Evolutionary conservation across 2,329 filamentous ascomycete genomes (phyloP), one percentile per base, ranked within the genome.

Genomic region (Chaetomiaceae sp.): DNA sequence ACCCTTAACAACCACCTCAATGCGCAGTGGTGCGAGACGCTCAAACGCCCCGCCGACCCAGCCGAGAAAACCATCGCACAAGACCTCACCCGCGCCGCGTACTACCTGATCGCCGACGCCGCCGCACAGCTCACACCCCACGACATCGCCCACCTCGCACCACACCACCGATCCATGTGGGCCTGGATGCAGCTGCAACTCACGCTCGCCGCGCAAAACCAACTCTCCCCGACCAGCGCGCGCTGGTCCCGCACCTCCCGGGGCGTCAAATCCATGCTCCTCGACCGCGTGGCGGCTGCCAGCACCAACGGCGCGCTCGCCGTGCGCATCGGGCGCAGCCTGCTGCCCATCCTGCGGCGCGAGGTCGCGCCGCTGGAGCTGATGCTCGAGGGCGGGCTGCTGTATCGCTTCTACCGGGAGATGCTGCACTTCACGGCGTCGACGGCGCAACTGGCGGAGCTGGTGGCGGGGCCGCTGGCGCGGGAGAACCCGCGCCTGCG

Each of bases 361-460:
- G 53, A 62, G 37, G 48, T 42, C 10, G 61, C 56, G 7, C 56
- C 65, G 20, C 54, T 69, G 10, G 65, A 69, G 38, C 47, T 62
- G 11, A 56, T 71, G 42, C 58, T 56, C 17, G 52, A 63, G 32
- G 58, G 67, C 27, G 53, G 60, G 29, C 50, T 67, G 35, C 54
- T 71, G 2, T 53, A 60, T n/a, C 38, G 55, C 11, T 64, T 66
- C 32, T 66, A 69, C n/a, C 19, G 29, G 18, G n/a, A 34, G 9
- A 2, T 48, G 6, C 38, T 57, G 27, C 56, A 50, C 12, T 53
- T 59, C 4, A 34, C 42, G 2, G 39, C 34, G 3, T 51, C 44
- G n/a, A 48, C 53, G 15, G 26, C 46, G 3, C 51, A 53, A 15
- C 10, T 60, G 27, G 15, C n/a, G n/a, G n/a, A n/a, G n/a, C n/a